These are phyloP conservation scores for Closterium sp. DNA, from an alignment of 139 green algal species.

Conservation along the genomic window DNA sequence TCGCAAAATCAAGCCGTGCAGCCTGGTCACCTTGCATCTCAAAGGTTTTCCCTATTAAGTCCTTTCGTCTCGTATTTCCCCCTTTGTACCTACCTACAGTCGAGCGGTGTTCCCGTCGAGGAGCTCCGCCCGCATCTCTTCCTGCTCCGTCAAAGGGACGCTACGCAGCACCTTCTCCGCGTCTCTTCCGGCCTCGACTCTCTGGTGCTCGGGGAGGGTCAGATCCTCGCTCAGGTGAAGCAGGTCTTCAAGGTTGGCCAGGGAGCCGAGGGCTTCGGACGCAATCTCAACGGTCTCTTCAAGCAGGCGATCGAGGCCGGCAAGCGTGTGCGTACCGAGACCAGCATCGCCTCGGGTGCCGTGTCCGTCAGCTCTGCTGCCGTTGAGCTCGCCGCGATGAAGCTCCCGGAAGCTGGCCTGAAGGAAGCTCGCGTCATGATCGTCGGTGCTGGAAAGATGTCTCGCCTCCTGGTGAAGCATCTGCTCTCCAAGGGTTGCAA, in stretches of 20 bases:
- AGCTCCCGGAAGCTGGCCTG: slow-evolving; percentile 87
- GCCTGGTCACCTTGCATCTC: too few relatives aligned
- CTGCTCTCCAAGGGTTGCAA: slow-evolving; percentile 92
- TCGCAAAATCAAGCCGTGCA: too few relatives aligned
- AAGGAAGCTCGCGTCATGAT: slow-evolving; percentile 82
- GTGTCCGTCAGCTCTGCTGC: slow-evolving; percentile 95
- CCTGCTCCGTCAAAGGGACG: slow-evolving; percentile 91
- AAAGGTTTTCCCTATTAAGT: too few relatives aligned
- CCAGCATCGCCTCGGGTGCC: slow-evolving; percentile 84
- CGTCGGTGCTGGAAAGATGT: slow-evolving; percentile 99
- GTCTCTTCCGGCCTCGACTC: slow-evolving; percentile 94
- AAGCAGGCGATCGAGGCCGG: slow-evolving; percentile 95
- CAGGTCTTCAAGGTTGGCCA: slow-evolving; percentile 88
- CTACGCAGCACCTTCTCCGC: slow-evolving; percentile 90
- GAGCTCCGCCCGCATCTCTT: slow-evolving; percentile 95
- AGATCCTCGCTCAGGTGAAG: slow-evolving; percentile 98
- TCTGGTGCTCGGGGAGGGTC: slow-evolving; percentile 97
- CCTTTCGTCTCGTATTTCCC: background rate
- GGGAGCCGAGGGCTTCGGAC: slow-evolving; percentile 84
- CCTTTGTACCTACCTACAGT: slow-evolving; percentile 26
- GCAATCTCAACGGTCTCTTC: slow-evolving; percentile 97
- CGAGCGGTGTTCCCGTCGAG: slow-evolving; percentile 84
- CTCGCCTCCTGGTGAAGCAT: slow-evolving; percentile 96
- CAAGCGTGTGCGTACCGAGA: slow-evolving; percentile 95
- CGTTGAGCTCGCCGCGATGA: slow-evolving; percentile 94